Percentiles rank a stretch among this genome's conserved stretches.
Conservation (phyloP, 108 stramenopile species). For the Pseudonitzschia pungens region DNA sequence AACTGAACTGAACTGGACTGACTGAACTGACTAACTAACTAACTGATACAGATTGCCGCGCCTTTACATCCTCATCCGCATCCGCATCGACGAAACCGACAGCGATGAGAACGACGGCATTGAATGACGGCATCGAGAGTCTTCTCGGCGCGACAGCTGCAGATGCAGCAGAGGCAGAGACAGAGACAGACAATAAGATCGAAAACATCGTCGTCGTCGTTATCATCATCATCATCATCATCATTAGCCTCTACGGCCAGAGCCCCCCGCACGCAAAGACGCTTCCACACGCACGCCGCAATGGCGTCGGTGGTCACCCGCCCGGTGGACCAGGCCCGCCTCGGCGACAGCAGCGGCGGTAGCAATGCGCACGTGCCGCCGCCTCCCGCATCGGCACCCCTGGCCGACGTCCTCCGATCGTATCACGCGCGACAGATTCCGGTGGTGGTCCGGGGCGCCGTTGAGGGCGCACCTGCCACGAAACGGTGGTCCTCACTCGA, state of each 20-base stretch:
- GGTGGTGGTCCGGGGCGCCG: slow-evolving; percentile 40
- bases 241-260: no score
- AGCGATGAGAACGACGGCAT: not conserved
- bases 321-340: not conserved
- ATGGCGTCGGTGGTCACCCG: not conserved
- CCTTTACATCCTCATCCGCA: no score
- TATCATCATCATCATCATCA: no score
- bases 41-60: no score
- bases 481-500: slow-evolving; percentile 51
- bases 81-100: not conserved
- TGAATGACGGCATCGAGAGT: no score
- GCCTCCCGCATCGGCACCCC: not conserved
- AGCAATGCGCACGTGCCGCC: not conserved
- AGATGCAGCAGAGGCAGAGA: no score
- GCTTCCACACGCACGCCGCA: not conserved
- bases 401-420: slow-evolving; percentile 31
- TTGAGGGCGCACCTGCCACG: slow-evolving; percentile 39
- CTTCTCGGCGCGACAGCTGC: no score
- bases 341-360: not conserved
- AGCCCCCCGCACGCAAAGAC: no score
- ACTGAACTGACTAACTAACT: no score
- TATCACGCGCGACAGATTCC: slow-evolving; percentile 48
- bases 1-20: no score
- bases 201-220: no score
- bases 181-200: no score